These are phyloP conservation scores for Diplodia seriata DNA, from an alignment of 2,329 filamentous ascomycete genomes.

Conservation along the genomic window DNA sequence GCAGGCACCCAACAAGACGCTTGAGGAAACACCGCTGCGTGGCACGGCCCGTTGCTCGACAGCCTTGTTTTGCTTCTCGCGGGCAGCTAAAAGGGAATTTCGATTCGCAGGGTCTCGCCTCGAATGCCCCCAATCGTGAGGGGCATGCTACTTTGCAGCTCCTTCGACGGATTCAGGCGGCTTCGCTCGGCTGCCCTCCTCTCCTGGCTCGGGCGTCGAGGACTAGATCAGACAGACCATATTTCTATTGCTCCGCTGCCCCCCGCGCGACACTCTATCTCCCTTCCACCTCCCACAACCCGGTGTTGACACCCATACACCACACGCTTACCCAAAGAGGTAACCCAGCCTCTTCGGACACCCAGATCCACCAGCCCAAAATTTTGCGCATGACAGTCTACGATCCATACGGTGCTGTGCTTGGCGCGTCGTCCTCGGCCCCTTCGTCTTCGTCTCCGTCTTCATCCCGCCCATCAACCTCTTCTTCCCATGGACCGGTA, in stretches of 20 bases:
- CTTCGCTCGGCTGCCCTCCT: slow-evolving; percentile 2
- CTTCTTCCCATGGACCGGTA: slow-evolving; percentile 8
- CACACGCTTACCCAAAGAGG: slow-evolving; percentile 6
- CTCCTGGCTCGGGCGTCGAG: neutral
- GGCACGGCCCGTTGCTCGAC: slow-evolving; percentile 18
- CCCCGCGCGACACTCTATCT: neutral
- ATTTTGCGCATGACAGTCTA: slow-evolving; percentile 24
- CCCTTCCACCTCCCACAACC: neutral
- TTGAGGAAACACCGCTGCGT: slow-evolving; percentile 7
- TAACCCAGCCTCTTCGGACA: neutral
- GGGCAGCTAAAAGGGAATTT: slow-evolving; percentile 6
- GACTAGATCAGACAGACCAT: neutral
- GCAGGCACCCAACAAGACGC: slow-evolving; percentile 16
- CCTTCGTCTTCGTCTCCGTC: slow-evolving; percentile 8
- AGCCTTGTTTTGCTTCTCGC: slow-evolving; percentile 18
- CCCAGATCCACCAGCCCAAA: neutral
- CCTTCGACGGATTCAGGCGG: slow-evolving; percentile 5
- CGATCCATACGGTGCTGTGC: slow-evolving; percentile 29
- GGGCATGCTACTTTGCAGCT: neutral
- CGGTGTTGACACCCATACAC: slow-evolving; percentile 1
- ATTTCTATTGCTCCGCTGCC: slow-evolving; percentile 13
- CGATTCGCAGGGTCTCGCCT: slow-evolving; percentile 1
- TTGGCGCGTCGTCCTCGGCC: slow-evolving; percentile 15
- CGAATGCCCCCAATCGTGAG: neutral
- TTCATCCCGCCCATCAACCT: slow-evolving; percentile 9